Evolutionary conservation across 345 rosid species (phyloP), one percentile per base, ranked within the genome.

Genomic region (Eucalyptus erythrocorys): DNA sequence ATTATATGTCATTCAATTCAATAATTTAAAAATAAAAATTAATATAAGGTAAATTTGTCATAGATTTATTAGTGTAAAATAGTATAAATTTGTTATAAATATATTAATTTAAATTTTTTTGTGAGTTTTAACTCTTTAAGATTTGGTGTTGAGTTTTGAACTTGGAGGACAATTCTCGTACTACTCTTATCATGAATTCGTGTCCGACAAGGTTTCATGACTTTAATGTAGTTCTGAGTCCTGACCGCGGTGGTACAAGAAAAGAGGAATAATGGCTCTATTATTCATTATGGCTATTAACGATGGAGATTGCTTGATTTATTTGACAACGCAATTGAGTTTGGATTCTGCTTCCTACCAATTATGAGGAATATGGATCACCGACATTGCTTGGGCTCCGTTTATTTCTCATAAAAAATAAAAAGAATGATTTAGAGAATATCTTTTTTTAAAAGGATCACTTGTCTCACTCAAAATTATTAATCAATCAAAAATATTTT

Each of bases 81-180:
- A 2, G 26, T 5, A 51, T 51, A 51, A 51, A 51, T 19, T 19
- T 7, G 4, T 3, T 0, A 0, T 0, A 0, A 19, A 0, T 51
- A 19, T 51, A 51, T 3, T 51, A 21, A 51, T 51, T 21, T 51
- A 1, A 10, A 51, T 24, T 51, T 51, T 51, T 51, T 51, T 51
- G 55, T 7, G 2, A 19, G n/a, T 51, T 51, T 51, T 51, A 51
- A 21, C 57, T 51, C 57, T 51, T 21, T 8, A 51, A 51, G 0
- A 51, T 51, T 76, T 42, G 30, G 47, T 22, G 82, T 21, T 9
- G 14, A 40, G 61, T 6, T 10, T 76, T 40, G 24, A 37, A 40
- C 27, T 6, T 22, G 82, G 47, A 10, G 47, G 30, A 1, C 84
- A 40, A 76, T 76, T 76, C 30, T 76, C 47, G 84, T 76, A 21